Base-by-base conservation (phyloP, 306 rosid genomes). In the Sophora flavescens region DNA sequence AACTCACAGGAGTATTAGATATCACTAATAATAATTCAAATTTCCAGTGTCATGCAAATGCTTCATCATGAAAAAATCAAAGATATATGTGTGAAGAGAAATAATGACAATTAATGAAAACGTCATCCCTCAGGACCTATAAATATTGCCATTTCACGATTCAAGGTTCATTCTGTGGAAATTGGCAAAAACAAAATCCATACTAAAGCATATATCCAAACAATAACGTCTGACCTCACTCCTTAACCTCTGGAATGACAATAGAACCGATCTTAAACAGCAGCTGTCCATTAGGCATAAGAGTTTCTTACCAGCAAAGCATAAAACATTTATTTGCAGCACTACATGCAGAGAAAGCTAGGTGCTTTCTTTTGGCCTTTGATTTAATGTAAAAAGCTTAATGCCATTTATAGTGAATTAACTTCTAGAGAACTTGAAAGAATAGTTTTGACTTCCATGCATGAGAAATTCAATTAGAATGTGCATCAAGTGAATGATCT, bases 1-100 rank as follows among this genome's bases (percentile, higher is more conserved):
- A 58, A 77, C 44, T 66, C 39, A 42, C 56, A 76, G 30, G 58
- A 80, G 67, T 58, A 79, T 72, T 41, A 54, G 70, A 68, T 22
- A 79, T 80, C 38, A 22, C 30, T 28, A 28, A 67, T 22, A 69
- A 51, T 48, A 17, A 72, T 42, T 52, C 65, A 58, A 44, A 30
- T 62, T 78, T 65, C 67, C 45, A 75, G 41, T 16, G 57, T 42
- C 42, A 53, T 41, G 22, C 39, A 81, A 35, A 51, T 15, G 22
- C 15, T 47, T 28, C 59, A 65, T 39, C 72, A 65, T 4, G 44
- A 6, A 39, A 39, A 8, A 39, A 7, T 14, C 48, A 58, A 57
- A 41, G 3, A 35, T 15, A 18, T 57, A 45, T 28, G 41, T 16
- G 67, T 14, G 45, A 17, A 11, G 39, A 45, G 77, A 61, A 72